Percentiles rank a stretch among this genome's conserved stretches.
Conservation (phyloP, 495 filamentous ascomycete genomes). For the Xylaria telfairii region DNA sequence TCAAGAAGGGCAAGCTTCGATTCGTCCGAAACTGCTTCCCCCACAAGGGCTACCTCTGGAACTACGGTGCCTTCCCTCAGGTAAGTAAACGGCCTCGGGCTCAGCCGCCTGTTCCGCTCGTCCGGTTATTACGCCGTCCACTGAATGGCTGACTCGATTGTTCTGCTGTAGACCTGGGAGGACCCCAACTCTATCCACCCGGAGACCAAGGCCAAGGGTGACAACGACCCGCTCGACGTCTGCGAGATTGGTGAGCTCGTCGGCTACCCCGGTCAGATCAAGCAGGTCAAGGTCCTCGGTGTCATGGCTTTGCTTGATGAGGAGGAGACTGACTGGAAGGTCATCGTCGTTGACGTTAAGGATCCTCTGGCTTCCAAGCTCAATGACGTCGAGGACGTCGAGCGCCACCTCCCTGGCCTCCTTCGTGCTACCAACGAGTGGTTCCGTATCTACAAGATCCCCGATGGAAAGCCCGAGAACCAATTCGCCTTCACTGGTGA, state of each 20-base stretch:
- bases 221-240: conserved; percentile 98
- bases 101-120: conserved; percentile 14
- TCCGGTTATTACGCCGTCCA: conserved; percentile 17
- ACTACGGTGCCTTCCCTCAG: conserved; percentile 99
- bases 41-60: conserved; percentile 99
- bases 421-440: conserved; percentile 99
- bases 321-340: conserved; percentile 99
- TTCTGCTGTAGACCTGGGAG: conserved; percentile 83
- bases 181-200: conserved; percentile 94
- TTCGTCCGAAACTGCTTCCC: conserved; percentile 99
- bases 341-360: conserved; percentile 98
- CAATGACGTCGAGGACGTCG: conserved; percentile 98
- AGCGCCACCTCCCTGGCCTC: conserved; percentile 96
- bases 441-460: conserved; percentile 99
- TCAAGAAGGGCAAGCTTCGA: conserved; percentile 91
- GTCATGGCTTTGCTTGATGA: conserved; percentile 99
- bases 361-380: conserved; percentile 96
- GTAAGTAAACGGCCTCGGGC: conserved; percentile 53
- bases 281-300: conserved; percentile 99
- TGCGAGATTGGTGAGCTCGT: conserved; percentile 99
- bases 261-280: conserved; percentile 92
- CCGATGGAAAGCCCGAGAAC: conserved; percentile 99
- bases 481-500: conserved; percentile 99
- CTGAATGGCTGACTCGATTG: conserved; percentile 26
- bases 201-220: conserved; percentile 99